Conservation (phyloP, 1,284 basidiomycete genomes). For the Fomitiporia mediterranea region DNA sequence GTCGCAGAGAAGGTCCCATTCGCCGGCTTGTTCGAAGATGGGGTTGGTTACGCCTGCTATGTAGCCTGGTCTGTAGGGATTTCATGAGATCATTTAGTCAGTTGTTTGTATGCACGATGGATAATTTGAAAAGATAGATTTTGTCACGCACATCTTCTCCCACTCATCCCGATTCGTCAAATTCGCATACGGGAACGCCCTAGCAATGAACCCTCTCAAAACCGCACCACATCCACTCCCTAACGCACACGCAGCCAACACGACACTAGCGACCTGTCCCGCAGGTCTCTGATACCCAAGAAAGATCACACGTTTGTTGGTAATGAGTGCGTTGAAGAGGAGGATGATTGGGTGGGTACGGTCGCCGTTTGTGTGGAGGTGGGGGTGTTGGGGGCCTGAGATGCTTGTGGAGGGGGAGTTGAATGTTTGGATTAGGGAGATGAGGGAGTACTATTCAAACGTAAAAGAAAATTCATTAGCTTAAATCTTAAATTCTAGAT, state of each 20-base stretch:
- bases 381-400: slow-evolving; percentile 79
- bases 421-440: slow-evolving; percentile 86
- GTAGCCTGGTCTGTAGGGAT: slow-evolving; percentile 64
- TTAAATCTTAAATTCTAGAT: too few species aligned
- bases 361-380: slow-evolving; percentile 89
- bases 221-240: slow-evolving; percentile 86
- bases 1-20: slow-evolving; percentile 93
- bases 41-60: slow-evolving; percentile 97
- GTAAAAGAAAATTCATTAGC: too few species aligned
- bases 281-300: slow-evolving; percentile 85
- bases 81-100: too few species aligned
- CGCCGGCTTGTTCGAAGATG: slow-evolving; percentile 81
- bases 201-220: slow-evolving; percentile 79
- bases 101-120: too few species aligned
- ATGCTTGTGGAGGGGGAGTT: slow-evolving; percentile 61
- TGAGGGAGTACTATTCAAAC: slow-evolving; percentile 84
- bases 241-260: slow-evolving; percentile 89
- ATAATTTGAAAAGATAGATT: slow-evolving; percentile 9
- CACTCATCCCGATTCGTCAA: slow-evolving; percentile 86
- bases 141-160: slow-evolving; percentile 68
- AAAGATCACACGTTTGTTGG: slow-evolving; percentile 92
- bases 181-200: slow-evolving; percentile 93
- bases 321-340: slow-evolving; percentile 92
- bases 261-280: slow-evolving; percentile 83
- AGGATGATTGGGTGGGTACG: slow-evolving; percentile 90